Conservation (phyloP, 441 rosid genomes). For the California macrophylla region DNA sequence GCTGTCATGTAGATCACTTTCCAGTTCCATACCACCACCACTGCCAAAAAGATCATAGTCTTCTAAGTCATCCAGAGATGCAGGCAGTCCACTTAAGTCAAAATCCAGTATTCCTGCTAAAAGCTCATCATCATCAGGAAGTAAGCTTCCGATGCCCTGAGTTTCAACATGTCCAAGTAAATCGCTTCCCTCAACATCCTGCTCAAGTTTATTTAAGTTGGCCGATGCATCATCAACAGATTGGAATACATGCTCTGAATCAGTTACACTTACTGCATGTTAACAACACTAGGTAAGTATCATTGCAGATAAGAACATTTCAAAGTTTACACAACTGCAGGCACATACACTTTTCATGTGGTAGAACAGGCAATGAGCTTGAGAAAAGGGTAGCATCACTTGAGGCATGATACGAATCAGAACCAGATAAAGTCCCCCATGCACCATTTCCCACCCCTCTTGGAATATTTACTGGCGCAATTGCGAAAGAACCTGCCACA, state of each 20-base stretch:
- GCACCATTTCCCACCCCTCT: conserved; percentile 30
- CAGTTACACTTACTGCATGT: conserved; percentile 54
- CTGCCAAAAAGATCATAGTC: conserved; percentile 66
- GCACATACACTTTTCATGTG: conserved; percentile 52
- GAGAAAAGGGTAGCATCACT: conserved; percentile 72
- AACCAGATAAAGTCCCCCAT: conserved; percentile 40
- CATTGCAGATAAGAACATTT: too few relatives aligned
- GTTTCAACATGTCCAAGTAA: conserved; percentile 41
- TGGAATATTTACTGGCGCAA: conserved; percentile 24
- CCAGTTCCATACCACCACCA: conserved; percentile 83
- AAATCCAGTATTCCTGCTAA: conserved; percentile 68
- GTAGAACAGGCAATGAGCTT: conserved; percentile 62
- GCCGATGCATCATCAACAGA: conserved; percentile 45
- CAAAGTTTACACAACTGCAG: too few relatives aligned
- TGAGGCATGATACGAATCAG: conserved; percentile 30
- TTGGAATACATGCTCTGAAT: conserved; percentile 30
- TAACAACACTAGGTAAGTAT: too few relatives aligned
- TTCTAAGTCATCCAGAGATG: conserved; percentile 58
- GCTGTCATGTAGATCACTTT: conserved; percentile 46
- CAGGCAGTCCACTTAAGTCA: conserved; percentile 51
- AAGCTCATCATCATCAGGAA: conserved; percentile 73
- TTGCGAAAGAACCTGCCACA: conserved; percentile 32
- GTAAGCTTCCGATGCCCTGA: conserved; percentile 41
- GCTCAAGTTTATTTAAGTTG: conserved; percentile 25
- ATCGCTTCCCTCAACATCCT: conserved; percentile 39